Base-by-base conservation (phyloP, 345 rosid genomes). In the Citrus maxima region DNA sequence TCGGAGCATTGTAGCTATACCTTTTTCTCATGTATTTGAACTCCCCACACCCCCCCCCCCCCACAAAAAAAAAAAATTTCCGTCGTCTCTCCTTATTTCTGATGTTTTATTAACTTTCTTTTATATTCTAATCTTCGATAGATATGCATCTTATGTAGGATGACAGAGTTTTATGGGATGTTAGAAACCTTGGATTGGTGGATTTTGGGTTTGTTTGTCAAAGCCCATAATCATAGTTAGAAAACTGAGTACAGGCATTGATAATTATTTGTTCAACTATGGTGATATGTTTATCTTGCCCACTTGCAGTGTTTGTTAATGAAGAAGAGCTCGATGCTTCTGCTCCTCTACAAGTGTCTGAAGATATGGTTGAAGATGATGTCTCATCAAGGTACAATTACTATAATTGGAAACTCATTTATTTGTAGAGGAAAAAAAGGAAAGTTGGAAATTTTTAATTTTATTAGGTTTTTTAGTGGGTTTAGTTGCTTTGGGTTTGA, bases 351-450 rank as follows among this genome's bases (percentile, higher is more conserved):
- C 95, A 85, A 87, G 90, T 73, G 42, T 82, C 88, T 75, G 98
- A 94, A 87, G 95, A 91, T 70, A 85, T 89, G 76, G 81, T 87
- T 80, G 97, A 92, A 77, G 95, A 92, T 87, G 94, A 92, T 77
- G 82, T 87, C 83, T 91, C 98, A 49, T 94, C 98, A 76, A 90
- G 99, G 98, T 95, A 87, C 51, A 4, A 10, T 34, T 64, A 70
- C n/a, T 27, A 22, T 30, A 27, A 40, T 19, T 19, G 56, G 79
- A 54, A n/a, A 10, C 60, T 46, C 10, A 22, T 22, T 38, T 28
- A 32, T 14, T 18, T 62, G 14, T 28, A 27, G 14, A 32, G 12
- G 38, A 19, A 28, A 12, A 37, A 27, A 61, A 13, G 16, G 32
- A 42, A 30, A 49, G 40, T 3, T 10, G 10, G 28, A 6, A 61